These are phyloP conservation scores for Collybia mongolica DNA, from an alignment of 768 basidiomycete genomes.

Conservation along the genomic window DNA sequence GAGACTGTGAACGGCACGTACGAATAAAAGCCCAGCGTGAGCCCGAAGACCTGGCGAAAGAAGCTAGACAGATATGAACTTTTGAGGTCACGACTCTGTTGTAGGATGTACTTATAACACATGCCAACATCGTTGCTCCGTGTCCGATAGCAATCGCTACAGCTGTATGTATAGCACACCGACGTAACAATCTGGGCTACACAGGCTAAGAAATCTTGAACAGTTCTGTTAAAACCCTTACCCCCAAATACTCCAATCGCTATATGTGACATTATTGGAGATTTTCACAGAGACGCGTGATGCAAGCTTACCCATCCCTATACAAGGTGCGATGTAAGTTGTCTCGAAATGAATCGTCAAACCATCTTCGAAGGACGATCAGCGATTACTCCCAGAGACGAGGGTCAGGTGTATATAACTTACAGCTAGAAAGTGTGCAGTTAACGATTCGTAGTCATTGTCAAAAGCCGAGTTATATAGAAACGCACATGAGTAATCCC, in stretches of 20 bases:
- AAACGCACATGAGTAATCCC: constrained; percentile 30
- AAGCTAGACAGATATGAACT: constrained; percentile 18
- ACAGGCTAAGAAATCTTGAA: no score
- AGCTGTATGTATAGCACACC: constrained; percentile 37
- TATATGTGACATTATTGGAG: constrained; percentile 4
- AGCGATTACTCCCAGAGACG: not conserved
- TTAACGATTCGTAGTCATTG: no score
- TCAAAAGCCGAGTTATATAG: no score
- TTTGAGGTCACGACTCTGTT: not conserved
- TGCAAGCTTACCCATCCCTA: constrained; percentile 32
- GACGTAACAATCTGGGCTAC: constrained; percentile 35
- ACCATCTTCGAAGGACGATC: constrained; percentile 21
- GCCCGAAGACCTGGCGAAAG: constrained; percentile 34
- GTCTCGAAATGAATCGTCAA: constrained; percentile 24
- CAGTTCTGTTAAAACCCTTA: constrained; percentile 8
- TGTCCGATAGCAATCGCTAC: constrained; percentile 35
- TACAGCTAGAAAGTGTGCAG: no score
- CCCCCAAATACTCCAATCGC: constrained; percentile 36
- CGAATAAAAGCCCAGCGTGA: constrained; percentile 39
- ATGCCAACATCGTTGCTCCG: constrained; percentile 37
- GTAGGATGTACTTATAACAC: constrained; percentile 29
- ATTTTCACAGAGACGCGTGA: not conserved
- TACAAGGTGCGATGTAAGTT: no score
- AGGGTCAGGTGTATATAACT: constrained; percentile 1
- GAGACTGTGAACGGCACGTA: constrained; percentile 13